These are phyloP conservation scores for Ceratocystis diversiconidia DNA, from an alignment of 2,329 filamentous ascomycete genomes.

Conservation along the genomic window DNA sequence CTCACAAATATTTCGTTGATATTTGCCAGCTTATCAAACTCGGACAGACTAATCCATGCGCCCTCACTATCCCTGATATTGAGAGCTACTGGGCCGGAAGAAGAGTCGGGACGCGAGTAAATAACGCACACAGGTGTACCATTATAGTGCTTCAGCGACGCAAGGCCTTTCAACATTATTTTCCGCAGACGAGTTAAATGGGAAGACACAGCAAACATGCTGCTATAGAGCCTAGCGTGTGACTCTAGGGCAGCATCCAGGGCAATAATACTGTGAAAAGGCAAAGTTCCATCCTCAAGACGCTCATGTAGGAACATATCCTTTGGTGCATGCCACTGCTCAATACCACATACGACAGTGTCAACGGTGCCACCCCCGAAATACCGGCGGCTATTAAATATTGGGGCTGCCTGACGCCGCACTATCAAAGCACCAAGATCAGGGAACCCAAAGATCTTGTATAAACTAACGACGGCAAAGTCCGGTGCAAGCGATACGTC, in stretches of 20 bases:
- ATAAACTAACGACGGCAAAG: conserved; percentile 46
- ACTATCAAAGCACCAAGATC: conserved; percentile 48
- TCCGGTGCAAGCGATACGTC: conserved; percentile 39
- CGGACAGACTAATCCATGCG: conserved; percentile 63
- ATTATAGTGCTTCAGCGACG: conserved; percentile 53
- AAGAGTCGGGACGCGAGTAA: conserved; percentile 37
- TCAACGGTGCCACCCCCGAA: conserved; percentile 58
- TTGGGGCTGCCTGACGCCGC: conserved; percentile 39
- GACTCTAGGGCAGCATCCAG: conserved; percentile 44
- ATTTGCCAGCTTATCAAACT: conserved; percentile 74
- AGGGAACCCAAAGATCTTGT: conserved; percentile 56
- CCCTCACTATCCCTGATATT: conserved; percentile 59
- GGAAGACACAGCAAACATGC: conserved; percentile 47
- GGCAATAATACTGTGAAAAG: conserved; percentile 51
- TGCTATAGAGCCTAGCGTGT: conserved; percentile 41
- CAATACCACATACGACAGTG: conserved; percentile 29
- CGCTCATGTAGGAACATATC: conserved; percentile 36
- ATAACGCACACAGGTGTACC: conserved; percentile 49
- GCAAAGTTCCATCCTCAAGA: conserved; percentile 53
- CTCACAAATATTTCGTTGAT: conserved; percentile 71
- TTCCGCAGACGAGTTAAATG: conserved; percentile 56
- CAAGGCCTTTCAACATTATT: conserved; percentile 44
- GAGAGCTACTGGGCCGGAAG: conserved; percentile 70
- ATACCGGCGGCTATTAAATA: conserved; percentile 42
- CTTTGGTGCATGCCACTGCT: conserved; percentile 26